These are phyloP conservation scores for Dactylellina parvicollis DNA, from an alignment of 2,329 filamentous ascomycete genomes.

Conservation along the genomic window DNA sequence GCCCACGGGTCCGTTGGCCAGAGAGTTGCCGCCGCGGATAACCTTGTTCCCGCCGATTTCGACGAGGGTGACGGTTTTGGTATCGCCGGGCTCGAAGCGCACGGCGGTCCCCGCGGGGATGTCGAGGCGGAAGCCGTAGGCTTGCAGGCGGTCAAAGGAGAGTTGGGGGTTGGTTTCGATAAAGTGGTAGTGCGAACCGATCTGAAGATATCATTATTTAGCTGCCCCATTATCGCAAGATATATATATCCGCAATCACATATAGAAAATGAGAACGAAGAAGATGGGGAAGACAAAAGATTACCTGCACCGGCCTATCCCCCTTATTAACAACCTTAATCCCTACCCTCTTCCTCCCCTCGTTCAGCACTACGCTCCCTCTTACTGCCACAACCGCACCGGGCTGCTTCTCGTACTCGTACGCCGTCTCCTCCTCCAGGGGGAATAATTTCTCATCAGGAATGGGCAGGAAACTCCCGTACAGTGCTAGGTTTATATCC, in stretches of 20 bases:
- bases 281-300: too few species aligned
- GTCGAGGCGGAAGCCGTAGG: conserved; percentile 87
- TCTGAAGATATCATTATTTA: conserved; percentile 61
- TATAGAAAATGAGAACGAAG: not conserved
- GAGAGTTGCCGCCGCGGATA: conserved; percentile 83
- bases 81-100: conserved; percentile 92
- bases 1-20: conserved; percentile 79
- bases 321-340: conserved; percentile 85
- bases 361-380: conserved; percentile 74
- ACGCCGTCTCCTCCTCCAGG: conserved; percentile 69
- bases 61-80: conserved; percentile 87
- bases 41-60: conserved; percentile 83
- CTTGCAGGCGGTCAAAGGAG: conserved; percentile 82
- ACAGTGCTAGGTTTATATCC: conserved; percentile 84
- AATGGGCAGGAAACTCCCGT: conserved; percentile 88
- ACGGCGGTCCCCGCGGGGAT: conserved; percentile 91
- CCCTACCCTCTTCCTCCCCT: conserved; percentile 76
- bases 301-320: conserved; percentile 90
- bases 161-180: conserved; percentile 92
- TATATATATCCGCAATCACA: too few species aligned
- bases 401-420: conserved; percentile 74
- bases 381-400: conserved; percentile 80
- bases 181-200: conserved; percentile 95
- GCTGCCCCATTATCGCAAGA: not conserved
- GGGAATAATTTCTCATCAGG: conserved; percentile 76